Percentiles rank a stretch among this genome's conserved stretches.
Conservation (phyloP, 108 stramenopile species). For the Discostella stelligeroides region DNA sequence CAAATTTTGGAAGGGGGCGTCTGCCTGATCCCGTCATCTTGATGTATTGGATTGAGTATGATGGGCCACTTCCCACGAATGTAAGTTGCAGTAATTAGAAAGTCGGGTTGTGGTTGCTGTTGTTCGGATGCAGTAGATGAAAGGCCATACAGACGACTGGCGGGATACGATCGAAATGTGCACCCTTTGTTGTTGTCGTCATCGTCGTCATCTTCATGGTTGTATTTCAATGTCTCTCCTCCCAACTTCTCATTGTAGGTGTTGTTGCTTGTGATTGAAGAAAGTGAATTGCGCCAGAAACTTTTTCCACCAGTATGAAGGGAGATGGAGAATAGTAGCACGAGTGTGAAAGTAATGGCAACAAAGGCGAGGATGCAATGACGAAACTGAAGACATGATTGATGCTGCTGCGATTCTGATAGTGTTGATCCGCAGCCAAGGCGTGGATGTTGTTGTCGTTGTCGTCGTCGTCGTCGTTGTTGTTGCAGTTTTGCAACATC, state of each 20-base stretch:
- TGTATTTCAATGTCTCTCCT: not conserved
- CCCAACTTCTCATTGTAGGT: not conserved
- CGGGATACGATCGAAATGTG: conserved; percentile 69
- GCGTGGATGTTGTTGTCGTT: not conserved
- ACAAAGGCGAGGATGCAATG: too few relatives aligned
- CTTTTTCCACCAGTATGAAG: too few relatives aligned
- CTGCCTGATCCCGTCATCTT: not conserved
- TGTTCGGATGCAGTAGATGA: not conserved
- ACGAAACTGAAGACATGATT: too few relatives aligned
- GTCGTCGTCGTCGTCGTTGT: not conserved
- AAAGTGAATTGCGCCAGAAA: not conserved
- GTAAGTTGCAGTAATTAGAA: conserved; percentile 67
- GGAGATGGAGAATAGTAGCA: too few relatives aligned
- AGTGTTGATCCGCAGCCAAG: too few relatives aligned
- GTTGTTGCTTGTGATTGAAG: not conserved
- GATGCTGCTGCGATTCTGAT: too few relatives aligned
- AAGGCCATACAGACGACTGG: conserved; percentile 66
- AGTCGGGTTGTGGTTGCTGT: conserved; percentile 40
- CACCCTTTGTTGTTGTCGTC: conserved; percentile 22
- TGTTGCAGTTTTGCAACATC: not conserved
- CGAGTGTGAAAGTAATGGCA: too few relatives aligned
- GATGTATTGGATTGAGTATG: conserved; percentile 32
- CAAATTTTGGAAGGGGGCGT: conserved; percentile 49
- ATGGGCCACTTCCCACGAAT: conserved; percentile 76
- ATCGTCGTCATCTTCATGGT: not conserved